These are phyloP conservation scores for Ceratocystis albifundus DNA, from an alignment of 2,329 filamentous ascomycete species.

Conservation along the genomic window DNA sequence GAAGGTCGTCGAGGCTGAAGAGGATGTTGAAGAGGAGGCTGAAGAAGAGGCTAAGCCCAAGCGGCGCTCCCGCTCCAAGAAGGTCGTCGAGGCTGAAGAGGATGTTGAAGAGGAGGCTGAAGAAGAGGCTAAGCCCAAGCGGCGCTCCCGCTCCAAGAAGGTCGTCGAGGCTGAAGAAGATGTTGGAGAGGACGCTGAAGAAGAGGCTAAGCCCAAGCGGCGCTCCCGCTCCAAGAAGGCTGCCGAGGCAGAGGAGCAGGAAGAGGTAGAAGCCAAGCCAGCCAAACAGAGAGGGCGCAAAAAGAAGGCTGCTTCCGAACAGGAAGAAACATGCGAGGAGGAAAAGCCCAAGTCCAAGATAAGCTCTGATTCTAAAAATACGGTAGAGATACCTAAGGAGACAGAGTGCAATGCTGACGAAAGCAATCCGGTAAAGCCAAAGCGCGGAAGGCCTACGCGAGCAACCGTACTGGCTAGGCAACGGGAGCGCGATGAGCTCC, in stretches of 20 bases:
- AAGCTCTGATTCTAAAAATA: constrained; percentile 4
- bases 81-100: not conserved
- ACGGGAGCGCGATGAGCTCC: constrained; percentile 1
- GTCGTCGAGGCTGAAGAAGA: not conserved
- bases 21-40: too few relatives aligned
- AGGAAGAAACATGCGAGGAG: not conserved
- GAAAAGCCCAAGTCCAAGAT: not conserved
- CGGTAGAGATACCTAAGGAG: not conserved
- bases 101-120: too few relatives aligned
- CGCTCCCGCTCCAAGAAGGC: not conserved
- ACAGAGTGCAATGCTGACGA: not conserved
- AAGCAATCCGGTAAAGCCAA: not conserved
- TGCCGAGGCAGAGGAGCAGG: not conserved
- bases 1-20: not conserved
- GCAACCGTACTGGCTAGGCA: not conserved
- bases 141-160: not conserved
- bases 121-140: not conserved
- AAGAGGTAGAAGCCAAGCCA: not conserved
- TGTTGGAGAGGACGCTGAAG: not conserved
- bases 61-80: not conserved
- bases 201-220: not conserved
- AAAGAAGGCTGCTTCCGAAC: not conserved
- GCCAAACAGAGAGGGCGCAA: constrained; percentile 13
- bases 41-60: not conserved
- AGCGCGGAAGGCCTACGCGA: not conserved